Percentiles rank a stretch among this genome's conserved stretches.
phyloP scores from a whole-genome alignment of 805 yeast genomes.

The Candida endomychidarum region DNA sequence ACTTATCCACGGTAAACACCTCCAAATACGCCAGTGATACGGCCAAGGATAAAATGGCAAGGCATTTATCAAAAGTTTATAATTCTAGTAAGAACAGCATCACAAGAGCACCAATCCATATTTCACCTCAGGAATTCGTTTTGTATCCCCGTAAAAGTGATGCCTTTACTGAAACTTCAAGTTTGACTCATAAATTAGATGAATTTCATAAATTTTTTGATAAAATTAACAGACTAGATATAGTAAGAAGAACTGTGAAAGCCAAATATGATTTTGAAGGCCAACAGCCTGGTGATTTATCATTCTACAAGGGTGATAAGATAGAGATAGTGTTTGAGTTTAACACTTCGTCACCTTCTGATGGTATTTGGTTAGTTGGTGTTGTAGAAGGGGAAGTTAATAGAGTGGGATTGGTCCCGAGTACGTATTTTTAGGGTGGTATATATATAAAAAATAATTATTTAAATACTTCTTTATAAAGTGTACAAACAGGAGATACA shows the following conservation, averaged over 20 bases:
- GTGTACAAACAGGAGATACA: too few species aligned
- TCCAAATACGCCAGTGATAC: constrained; percentile 7
- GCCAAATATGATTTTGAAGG: constrained; percentile 31
- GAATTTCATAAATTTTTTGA: constrained; percentile 25
- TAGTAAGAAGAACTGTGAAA: constrained; percentile 7
- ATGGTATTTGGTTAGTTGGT: constrained; percentile 36
- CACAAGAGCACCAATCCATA: constrained; percentile 28
- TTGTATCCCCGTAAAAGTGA: constrained; percentile 7
- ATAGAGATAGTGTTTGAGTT: constrained; percentile 35
- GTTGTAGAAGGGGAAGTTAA: constrained; percentile 13
- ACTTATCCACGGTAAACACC: constrained; percentile 1
- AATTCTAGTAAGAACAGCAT: constrained; percentile 37
- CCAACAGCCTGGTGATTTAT: constrained; percentile 36
- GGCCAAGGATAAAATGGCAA: constrained; percentile 12
- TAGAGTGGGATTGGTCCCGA: constrained; percentile 41
- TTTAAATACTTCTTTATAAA: too few species aligned
- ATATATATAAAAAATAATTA: too few species aligned
- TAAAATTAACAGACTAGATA: constrained; percentile 12
- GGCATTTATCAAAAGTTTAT: constrained; percentile 27
- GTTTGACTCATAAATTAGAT: constrained; percentile 27
- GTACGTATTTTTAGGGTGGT: constrained; percentile 21
- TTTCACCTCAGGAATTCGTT: constrained; percentile 2
- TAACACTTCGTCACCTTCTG: constrained; percentile 24
- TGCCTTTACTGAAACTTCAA: constrained; percentile 18
- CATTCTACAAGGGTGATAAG: constrained; percentile 33